These are phyloP conservation scores for Sporothrix dimorphospora DNA, from an alignment of 2,329 filamentous ascomycete species.

Conservation along the genomic window DNA sequence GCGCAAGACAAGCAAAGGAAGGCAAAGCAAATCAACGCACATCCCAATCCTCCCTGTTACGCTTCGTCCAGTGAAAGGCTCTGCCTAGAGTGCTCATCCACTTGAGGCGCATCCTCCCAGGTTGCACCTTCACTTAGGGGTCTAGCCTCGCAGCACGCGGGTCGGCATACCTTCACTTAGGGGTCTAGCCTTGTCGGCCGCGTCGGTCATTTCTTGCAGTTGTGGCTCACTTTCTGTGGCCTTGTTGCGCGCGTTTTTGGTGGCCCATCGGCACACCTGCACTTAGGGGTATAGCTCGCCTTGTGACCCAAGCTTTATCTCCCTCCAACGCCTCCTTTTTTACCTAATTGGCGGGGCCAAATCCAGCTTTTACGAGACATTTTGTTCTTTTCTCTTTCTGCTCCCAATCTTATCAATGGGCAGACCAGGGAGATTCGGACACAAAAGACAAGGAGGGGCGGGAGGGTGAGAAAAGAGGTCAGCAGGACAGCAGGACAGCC, in stretches of 20 bases:
- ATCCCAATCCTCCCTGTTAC: background rate
- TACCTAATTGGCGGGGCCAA: constrained; percentile 28
- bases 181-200: constrained; percentile 31
- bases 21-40: background rate
- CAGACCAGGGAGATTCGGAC: background rate
- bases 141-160: constrained; percentile 25
- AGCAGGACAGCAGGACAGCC: constrained; percentile 1
- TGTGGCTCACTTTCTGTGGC: background rate
- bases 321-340: background rate
- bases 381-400: background rate
- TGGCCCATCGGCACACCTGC: constrained; percentile 27
- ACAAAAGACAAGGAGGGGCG: background rate
- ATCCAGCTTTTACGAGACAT: constrained; percentile 4
- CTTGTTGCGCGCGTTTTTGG: constrained; percentile 8
- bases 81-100: background rate
- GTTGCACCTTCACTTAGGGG: constrained; percentile 30
- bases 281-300: constrained; percentile 34
- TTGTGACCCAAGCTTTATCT: background rate
- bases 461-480: background rate
- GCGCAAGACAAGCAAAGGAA: background rate
- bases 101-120: background rate
- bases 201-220: constrained; percentile 1
- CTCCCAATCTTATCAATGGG: background rate
- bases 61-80: background rate
- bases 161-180: constrained; percentile 34